A percentile compares a stretch with the other conserved stretches of the same genome.
Conservation (phyloP, 371 early-diverging fungal genomes). For the Mucor plumbeus region DNA sequence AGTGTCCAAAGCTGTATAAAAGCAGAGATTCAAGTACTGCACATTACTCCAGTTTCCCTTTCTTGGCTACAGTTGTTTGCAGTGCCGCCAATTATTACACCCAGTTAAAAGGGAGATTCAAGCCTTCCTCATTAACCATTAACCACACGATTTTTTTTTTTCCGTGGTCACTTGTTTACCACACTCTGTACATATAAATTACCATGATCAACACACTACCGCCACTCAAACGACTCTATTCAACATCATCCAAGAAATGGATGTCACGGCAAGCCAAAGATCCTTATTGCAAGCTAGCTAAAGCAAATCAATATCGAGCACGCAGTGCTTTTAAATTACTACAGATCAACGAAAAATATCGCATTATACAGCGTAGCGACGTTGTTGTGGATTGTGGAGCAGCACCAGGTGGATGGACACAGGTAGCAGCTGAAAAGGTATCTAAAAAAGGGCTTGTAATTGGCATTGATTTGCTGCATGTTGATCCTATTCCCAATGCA, state of each 20-base stretch:
- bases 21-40: no score
- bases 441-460: conserved; percentile 50
- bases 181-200: background rate
- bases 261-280: conserved; percentile 73
- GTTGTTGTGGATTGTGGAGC: conserved; percentile 88
- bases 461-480: conserved; percentile 77
- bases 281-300: conserved; percentile 71
- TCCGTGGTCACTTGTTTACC: background rate
- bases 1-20: no score
- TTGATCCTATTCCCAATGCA: conserved; percentile 71
- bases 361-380: conserved; percentile 59
- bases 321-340: conserved; percentile 90
- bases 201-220: background rate
- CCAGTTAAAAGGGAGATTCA: no score
- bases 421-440: conserved; percentile 68
- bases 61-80: no score
- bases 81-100: no score
- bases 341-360: conserved; percentile 77
- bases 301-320: conserved; percentile 77
- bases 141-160: background rate
- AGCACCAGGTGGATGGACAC: conserved; percentile 94
- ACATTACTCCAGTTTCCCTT: no score
- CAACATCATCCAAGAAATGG: conserved; percentile 69
- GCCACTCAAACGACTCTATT: conserved; percentile 25
- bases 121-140: no score